These are phyloP conservation scores for Cyclocybe aegerita DNA, from an alignment of 768 basidiomycete species.

Conservation along the genomic window DNA sequence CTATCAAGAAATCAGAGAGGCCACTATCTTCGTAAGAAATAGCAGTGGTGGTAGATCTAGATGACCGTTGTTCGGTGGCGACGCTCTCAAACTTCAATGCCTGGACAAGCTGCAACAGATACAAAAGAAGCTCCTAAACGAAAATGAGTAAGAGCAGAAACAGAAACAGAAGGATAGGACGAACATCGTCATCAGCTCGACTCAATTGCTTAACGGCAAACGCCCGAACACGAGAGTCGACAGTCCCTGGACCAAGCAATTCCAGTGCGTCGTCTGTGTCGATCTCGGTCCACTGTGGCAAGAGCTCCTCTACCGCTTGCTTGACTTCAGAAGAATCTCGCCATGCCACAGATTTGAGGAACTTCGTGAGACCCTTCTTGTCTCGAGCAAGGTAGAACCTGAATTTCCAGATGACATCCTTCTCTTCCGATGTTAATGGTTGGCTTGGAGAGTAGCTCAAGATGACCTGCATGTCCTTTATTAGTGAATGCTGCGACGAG, in stretches of 20 bases:
- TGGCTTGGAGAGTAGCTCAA: slow-evolving; percentile 91
- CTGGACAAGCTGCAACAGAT: slow-evolving; percentile 94
- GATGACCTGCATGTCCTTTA: slow-evolving; percentile 60
- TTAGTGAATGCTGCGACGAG: not conserved
- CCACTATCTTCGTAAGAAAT: slow-evolving; percentile 91
- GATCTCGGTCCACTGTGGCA: slow-evolving; percentile 96
- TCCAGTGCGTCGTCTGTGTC: slow-evolving; percentile 97
- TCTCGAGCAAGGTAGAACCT: slow-evolving; percentile 94
- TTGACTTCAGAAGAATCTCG: slow-evolving; percentile 94
- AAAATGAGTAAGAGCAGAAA: slow-evolving; percentile 6
- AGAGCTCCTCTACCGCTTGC: slow-evolving; percentile 93
- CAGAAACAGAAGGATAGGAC: slow-evolving; percentile 15
- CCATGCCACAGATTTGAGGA: slow-evolving; percentile 98
- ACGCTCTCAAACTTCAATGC: slow-evolving; percentile 94
- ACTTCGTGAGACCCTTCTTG: slow-evolving; percentile 94
- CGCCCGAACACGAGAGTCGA: slow-evolving; percentile 89
- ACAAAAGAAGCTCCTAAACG: slow-evolving; percentile 82
- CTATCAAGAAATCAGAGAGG: slow-evolving; percentile 88
- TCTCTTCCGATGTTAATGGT: slow-evolving; percentile 84
- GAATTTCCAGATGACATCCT: slow-evolving; percentile 98
- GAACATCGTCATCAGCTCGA: slow-evolving; percentile 91
- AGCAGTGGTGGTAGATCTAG: slow-evolving; percentile 69
- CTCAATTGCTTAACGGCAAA: slow-evolving; percentile 92
- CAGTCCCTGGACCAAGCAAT: slow-evolving; percentile 84
- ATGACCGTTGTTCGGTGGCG: slow-evolving; percentile 73